Base-by-base conservation (phyloP, 768 basidiomycete species). In the Kwoniella bestiolae region DNA sequence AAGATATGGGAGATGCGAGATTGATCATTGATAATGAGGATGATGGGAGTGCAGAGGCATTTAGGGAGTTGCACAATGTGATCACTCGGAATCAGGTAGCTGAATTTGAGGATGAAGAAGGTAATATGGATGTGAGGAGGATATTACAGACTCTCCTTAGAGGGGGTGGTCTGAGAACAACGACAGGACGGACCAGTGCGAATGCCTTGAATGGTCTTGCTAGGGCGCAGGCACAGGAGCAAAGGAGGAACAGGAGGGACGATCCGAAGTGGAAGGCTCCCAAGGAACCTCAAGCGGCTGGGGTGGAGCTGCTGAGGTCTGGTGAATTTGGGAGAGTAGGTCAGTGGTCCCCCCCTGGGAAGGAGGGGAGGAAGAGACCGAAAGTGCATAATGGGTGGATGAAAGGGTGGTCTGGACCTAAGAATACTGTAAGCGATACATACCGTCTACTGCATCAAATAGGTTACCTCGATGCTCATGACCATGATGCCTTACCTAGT, bases 311-410 rank as follows among this genome's bases (percentile, higher is more conserved):
- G 41, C 52, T 74, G 21, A 52, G 61, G 28, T 51, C 63, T 4
- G 79, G 79, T 8, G 78, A 79, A 50, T 80, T 80, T 66, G 79
- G 79, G 2, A 60, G 58, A 47, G 76, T 78, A 1, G 76, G 77
- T 6, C 61, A 68, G 28, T 75, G 72, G 74, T 41, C 29, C 51
- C 16, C 35, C 8, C 9, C 6, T 18, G 34, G 31, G 23, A 55
- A 34, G n/a, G 31, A 12, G n/a, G 32, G 56, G 41, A 56, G 38
- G 52, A 56, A 34, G 29, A 55, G 52, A 34, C 61, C 56, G 35
- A 47, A 55, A 55, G 21, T 18, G n/a, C 29, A 28, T 16, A 14
- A 45, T 31, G 53, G 59, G 3, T 26, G 63, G 56, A 58, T 44
- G 56, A 47, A 58, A 26, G 59, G 59, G 1, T 52, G 61, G 56